A percentile compares a stretch with the other conserved stretches of the same genome.
These are phyloP conservation scores for Venturia nashicola DNA, from an alignment of 2,329 filamentous ascomycete species.

Conservation along the genomic window DNA sequence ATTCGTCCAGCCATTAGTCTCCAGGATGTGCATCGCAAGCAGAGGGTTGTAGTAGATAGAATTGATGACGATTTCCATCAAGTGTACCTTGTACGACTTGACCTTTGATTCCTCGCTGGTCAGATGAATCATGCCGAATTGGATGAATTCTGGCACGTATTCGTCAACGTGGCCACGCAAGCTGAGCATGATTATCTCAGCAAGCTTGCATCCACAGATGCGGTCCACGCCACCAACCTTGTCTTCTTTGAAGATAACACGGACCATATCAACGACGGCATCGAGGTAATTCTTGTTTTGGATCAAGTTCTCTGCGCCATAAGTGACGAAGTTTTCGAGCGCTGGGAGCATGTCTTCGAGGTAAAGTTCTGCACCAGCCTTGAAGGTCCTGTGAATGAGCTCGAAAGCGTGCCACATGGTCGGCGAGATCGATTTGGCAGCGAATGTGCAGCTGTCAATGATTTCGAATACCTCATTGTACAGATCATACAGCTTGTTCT, in stretches of 20 bases:
- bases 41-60: conserved; percentile 93
- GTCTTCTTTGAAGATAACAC: conserved; percentile 84
- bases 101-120: conserved; percentile 66
- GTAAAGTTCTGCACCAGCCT: conserved; percentile 91
- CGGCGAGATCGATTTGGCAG: conserved; percentile 85
- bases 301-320: conserved; percentile 66
- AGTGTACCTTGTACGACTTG: conserved; percentile 86
- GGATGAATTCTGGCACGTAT: conserved; percentile 79
- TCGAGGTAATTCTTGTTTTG: conserved; percentile 79
- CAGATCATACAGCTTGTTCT: conserved; percentile 95
- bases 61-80: conserved; percentile 99
- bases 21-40: conserved; percentile 75
- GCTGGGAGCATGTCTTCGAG: conserved; percentile 98
- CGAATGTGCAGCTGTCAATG: conserved; percentile 97
- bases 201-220: conserved; percentile 94
- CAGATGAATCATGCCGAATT: conserved; percentile 76
- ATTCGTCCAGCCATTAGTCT: conserved; percentile 88
- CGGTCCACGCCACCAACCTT: conserved; percentile 89
- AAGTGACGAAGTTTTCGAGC: conserved; percentile 94
- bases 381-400: conserved; percentile 92
- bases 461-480: conserved; percentile 99
- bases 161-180: conserved; percentile 79
- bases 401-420: conserved; percentile 99
- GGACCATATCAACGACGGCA: conserved; percentile 85
- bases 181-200: conserved; percentile 94